phyloP scores from a whole-genome alignment of 768 basidiomycete genomes.

The Royoungia palumana region DNA sequence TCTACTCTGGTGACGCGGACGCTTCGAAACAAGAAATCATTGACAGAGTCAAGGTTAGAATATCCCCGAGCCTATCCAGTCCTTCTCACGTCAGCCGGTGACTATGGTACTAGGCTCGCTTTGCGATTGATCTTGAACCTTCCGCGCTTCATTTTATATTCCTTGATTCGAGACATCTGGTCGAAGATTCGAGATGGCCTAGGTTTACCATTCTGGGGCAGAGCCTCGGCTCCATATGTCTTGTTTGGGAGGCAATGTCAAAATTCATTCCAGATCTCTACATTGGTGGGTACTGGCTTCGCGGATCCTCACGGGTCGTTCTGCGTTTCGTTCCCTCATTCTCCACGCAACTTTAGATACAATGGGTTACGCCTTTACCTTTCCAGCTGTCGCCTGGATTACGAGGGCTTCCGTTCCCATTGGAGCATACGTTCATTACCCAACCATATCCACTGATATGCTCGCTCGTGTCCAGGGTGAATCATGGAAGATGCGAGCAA shows the following conservation, averaged over 20 bases:
- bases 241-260: conserved; percentile 81
- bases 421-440: conserved; percentile 94
- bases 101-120: conserved; percentile 56
- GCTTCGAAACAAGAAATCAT: conserved; percentile 80
- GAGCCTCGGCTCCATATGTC: conserved; percentile 79
- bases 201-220: conserved; percentile 93
- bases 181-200: conserved; percentile 83
- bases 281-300: conserved; percentile 56
- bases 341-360: conserved; percentile 58
- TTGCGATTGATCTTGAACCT: conserved; percentile 72
- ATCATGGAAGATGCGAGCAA: conserved; percentile 23
- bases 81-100: not conserved
- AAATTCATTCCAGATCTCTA: conserved; percentile 84
- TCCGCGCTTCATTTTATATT: conserved; percentile 76
- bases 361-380: conserved; percentile 97
- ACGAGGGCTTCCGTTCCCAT: conserved; percentile 57
- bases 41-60: conserved; percentile 68
- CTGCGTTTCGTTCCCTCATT: conserved; percentile 6
- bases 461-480: conserved; percentile 61
- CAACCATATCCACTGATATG: conserved; percentile 95
- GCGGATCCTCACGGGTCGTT: not conserved
- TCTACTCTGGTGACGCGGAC: conserved; percentile 88
- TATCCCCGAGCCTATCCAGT: not conserved
- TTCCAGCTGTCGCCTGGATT: conserved; percentile 67
- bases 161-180: conserved; percentile 60